These are phyloP conservation scores for Chrysanthemum seticuspe DNA, from an alignment of 129 eudicot genomes.

Conservation along the genomic window DNA sequence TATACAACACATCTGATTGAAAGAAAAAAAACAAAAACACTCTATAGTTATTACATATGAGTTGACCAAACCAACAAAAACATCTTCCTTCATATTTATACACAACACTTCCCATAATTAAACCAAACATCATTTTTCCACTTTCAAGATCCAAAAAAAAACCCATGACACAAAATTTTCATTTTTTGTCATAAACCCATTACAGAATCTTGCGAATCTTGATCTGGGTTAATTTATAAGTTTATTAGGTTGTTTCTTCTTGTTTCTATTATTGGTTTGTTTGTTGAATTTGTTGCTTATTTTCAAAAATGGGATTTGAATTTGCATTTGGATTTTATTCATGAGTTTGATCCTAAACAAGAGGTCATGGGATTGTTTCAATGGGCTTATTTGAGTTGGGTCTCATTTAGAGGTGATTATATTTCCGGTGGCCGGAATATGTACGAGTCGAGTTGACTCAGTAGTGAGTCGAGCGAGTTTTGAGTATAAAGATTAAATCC, in stretches of 20 bases:
- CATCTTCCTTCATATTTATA: constrained; percentile 15
- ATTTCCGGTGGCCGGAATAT: too few species aligned
- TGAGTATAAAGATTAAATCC: too few species aligned
- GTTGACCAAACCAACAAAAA: constrained; percentile 31
- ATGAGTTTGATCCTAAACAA: constrained; percentile 44
- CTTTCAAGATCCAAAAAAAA: constrained; percentile 37
- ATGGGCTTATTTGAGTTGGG: constrained; percentile 75
- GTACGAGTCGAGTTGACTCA: too few species aligned
- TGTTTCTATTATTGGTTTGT: constrained; percentile 53
- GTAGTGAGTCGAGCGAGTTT: too few species aligned
- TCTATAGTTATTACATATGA: neutral
- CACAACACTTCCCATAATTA: neutral
- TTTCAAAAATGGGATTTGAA: constrained; percentile 72
- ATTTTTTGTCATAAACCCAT: constrained; percentile 5
- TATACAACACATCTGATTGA: constrained; percentile 37
- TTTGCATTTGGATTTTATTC: constrained; percentile 64
- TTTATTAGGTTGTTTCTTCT: constrained; percentile 64
- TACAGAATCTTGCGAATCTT: too few species aligned
- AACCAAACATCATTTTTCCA: constrained; percentile 3
- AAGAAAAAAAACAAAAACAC: neutral
- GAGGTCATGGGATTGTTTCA: constrained; percentile 51
- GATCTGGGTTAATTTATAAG: constrained; percentile 51
- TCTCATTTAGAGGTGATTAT: constrained; percentile 65
- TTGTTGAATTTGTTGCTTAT: constrained; percentile 66
- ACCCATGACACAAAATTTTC: constrained; percentile 18